Conservation (phyloP, 129 eudicot genomes). For the Flaveria trinervia region DNA sequence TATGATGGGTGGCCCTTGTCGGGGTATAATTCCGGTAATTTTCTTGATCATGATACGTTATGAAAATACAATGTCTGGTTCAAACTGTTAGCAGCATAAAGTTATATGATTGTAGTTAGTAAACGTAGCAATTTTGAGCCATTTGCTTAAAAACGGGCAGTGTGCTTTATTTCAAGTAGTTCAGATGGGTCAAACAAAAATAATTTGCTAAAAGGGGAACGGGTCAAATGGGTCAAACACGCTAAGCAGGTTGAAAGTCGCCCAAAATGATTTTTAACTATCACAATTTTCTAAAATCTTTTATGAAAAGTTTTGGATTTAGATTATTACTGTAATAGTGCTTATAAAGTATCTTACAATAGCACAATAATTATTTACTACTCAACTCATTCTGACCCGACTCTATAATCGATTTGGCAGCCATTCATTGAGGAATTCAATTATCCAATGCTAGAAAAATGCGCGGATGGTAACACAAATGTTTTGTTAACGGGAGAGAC, state of each 20-base stretch:
- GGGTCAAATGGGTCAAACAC: not conserved
- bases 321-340: not conserved
- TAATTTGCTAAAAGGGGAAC: not conserved
- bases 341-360: not conserved
- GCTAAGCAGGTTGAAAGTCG: not conserved
- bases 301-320: too few species aligned
- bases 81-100: not conserved
- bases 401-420: constrained; percentile 39
- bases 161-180: too few species aligned
- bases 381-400: not conserved
- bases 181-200: too few species aligned
- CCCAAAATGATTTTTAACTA: not conserved
- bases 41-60: constrained; percentile 18
- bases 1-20: constrained; percentile 90
- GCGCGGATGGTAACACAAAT: constrained; percentile 83
- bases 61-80: not conserved
- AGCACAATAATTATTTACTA: not conserved
- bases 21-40: constrained; percentile 90
- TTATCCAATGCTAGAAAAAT: constrained; percentile 75
- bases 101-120: not conserved
- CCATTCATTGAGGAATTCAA: constrained; percentile 89
- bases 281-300: not conserved
- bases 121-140: not conserved
- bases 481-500: constrained; percentile 95
- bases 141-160: not conserved